A percentile compares a stretch with the other conserved stretches of the same genome.
phyloP scores from a whole-genome alignment of 2,329 filamentous ascomycete genomes.

The Claviceps lovelessii region DNA sequence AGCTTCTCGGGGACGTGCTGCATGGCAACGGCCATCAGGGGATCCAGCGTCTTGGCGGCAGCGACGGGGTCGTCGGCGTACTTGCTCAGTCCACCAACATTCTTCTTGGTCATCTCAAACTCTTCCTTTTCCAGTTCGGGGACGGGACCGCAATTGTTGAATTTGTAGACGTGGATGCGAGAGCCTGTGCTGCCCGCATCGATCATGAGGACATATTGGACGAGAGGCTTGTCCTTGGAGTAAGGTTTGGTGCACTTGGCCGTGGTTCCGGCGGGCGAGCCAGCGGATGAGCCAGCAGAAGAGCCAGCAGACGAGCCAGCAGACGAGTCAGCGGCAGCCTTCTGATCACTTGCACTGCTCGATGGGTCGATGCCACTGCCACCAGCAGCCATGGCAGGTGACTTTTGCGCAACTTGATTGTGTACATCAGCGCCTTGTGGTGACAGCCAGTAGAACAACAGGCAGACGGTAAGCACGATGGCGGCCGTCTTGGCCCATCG shows the following conservation, averaged over 20 bases:
- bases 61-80: conserved; percentile 76
- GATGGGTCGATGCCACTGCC: not conserved
- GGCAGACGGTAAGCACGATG: conserved; percentile 44
- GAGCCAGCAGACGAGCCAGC: conserved; percentile 36
- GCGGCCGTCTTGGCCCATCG: conserved; percentile 52
- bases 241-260: conserved; percentile 68
- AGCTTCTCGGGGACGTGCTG: conserved; percentile 72
- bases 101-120: conserved; percentile 87
- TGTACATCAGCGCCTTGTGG: conserved; percentile 43
- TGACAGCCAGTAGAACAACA: conserved; percentile 50
- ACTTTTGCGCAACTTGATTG: conserved; percentile 19
- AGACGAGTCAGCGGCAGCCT: conserved; percentile 32
- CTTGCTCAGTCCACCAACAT: conserved; percentile 69
- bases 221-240: conserved; percentile 78
- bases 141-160: conserved; percentile 96
- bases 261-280: conserved; percentile 51
- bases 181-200: conserved; percentile 96
- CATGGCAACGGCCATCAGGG: conserved; percentile 75
- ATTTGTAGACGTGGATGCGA: conserved; percentile 95
- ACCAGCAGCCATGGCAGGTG: not conserved
- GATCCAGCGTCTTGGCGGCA: conserved; percentile 79
- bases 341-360: conserved; percentile 28
- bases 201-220: conserved; percentile 98
- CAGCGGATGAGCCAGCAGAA: conserved; percentile 31
- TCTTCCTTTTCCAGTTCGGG: conserved; percentile 86